A percentile compares a stretch with the other conserved stretches of the same genome.
Evolutionary conservation across 371 early-diverging fungal species (phyloP).

Genomic region (Mucor racemosus): DNA sequence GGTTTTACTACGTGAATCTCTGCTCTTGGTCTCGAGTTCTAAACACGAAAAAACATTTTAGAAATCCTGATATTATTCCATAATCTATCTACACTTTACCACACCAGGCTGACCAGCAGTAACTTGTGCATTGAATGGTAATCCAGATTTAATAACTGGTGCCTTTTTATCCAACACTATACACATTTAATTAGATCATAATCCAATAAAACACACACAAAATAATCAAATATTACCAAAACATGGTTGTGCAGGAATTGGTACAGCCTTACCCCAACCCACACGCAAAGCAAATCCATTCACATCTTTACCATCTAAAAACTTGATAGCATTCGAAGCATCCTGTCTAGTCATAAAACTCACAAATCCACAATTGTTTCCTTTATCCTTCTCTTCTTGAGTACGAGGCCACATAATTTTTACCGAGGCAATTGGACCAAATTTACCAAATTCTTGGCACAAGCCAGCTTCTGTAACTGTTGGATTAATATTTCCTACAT

Average conservation of each 20-base stretch:
- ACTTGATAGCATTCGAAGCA: conserved; percentile 76
- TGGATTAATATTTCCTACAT: conserved; percentile 83
- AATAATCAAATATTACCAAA: conserved; percentile 45
- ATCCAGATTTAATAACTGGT: conserved; percentile 47
- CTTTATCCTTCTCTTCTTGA: conserved; percentile 79
- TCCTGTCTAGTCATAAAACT: conserved; percentile 84
- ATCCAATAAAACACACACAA: not conserved
- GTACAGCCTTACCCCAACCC: conserved; percentile 91
- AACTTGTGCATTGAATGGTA: conserved; percentile 77
- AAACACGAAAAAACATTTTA: not conserved
- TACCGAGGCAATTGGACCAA: conserved; percentile 90
- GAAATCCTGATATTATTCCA: not conserved
- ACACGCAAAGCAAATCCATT: conserved; percentile 71
- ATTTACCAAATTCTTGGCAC: conserved; percentile 78
- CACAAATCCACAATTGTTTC: conserved; percentile 87
- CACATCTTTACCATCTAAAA: conserved; percentile 76
- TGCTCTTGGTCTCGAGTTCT: conserved; percentile 47
- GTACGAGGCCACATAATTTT: conserved; percentile 97
- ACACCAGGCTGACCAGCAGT: conserved; percentile 26
- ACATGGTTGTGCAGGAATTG: conserved; percentile 79
- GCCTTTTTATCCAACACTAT: conserved; percentile 44
- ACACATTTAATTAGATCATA: not conserved
- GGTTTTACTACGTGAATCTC: conserved; percentile 76
- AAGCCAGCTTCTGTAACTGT: conserved; percentile 45
- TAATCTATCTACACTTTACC: conserved; percentile 9